phyloP scores from a whole-genome alignment of 805 yeast species.

The Phaffomyces thermotolerans region DNA sequence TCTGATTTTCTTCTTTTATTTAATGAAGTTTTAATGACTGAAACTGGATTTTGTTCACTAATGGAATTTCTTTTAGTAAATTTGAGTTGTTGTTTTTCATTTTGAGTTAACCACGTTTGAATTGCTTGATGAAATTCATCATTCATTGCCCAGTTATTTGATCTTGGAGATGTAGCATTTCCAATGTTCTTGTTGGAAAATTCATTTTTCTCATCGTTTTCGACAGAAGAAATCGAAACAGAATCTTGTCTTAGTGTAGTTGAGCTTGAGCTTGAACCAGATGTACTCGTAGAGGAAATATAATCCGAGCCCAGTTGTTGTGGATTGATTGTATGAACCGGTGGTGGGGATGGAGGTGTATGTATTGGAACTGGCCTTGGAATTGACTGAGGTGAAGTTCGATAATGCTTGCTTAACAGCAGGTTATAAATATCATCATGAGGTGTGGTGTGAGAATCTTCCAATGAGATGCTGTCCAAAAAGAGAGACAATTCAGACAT shows the following conservation, averaged over 20 bases:
- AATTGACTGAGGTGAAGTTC: neutral
- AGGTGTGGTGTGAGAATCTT: constrained; percentile 1
- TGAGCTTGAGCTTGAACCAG: constrained; percentile 8
- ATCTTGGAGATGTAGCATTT: neutral
- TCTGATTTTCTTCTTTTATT: constrained; percentile 22
- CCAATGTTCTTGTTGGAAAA: neutral
- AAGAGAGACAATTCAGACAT: constrained; percentile 8
- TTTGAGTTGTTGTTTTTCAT: constrained; percentile 8
- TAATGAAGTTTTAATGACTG: constrained; percentile 5
- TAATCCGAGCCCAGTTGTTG: constrained; percentile 9
- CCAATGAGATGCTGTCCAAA: constrained; percentile 7
- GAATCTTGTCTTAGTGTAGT: constrained; percentile 3
- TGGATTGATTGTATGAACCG: constrained; percentile 15
- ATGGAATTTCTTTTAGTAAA: constrained; percentile 5
- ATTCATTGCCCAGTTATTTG: constrained; percentile 20
- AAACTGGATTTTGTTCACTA: neutral
- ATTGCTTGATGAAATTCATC: constrained; percentile 24
- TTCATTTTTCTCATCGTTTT: constrained; percentile 1
- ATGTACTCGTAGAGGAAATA: constrained; percentile 4
- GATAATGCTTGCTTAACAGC: constrained; percentile 4
- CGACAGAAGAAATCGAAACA: constrained; percentile 7
- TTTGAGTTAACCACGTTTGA: constrained; percentile 21
- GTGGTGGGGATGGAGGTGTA: constrained; percentile 6
- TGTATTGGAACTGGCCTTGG: constrained; percentile 1
- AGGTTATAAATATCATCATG: constrained; percentile 5